Evolutionary conservation across 805 yeast species (phyloP).

Genomic region (Cyberlindnera misumaiensis): DNA sequence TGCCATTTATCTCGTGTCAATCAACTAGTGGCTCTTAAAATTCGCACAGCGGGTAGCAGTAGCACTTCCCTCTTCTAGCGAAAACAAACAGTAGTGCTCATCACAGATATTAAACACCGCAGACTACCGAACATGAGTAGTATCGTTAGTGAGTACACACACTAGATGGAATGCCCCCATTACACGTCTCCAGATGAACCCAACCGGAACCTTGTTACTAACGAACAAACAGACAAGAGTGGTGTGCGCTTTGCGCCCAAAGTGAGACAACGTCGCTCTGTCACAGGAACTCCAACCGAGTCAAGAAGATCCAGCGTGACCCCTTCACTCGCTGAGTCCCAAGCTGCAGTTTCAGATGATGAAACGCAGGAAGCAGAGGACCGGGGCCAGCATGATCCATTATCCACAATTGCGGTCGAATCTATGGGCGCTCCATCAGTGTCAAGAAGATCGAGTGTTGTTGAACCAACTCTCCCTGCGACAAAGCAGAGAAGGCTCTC

Average conservation of each 20-base stretch:
- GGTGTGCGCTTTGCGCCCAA: conserved; percentile 66
- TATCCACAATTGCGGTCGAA: not conserved
- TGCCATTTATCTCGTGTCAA: no score
- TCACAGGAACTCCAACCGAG: conserved; percentile 19
- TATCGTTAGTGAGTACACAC: conserved; percentile 31
- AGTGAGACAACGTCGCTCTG: conserved; percentile 34
- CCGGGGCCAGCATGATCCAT: not conserved
- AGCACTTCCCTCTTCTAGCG: no score
- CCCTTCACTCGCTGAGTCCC: conserved; percentile 12
- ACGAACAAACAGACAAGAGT: conserved; percentile 32
- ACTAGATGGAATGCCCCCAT: no score
- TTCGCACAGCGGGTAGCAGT: no score
- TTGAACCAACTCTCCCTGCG: conserved; percentile 12
- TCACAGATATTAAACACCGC: not conserved
- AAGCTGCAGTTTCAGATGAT: conserved; percentile 12
- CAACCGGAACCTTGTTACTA: not conserved
- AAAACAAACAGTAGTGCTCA: no score
- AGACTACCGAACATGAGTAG: conserved; percentile 33
- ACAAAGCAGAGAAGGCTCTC: conserved; percentile 33
- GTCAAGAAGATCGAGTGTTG: conserved; percentile 14
- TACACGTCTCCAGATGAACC: no score
- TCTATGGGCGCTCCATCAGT: not conserved
- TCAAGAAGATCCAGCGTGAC: conserved; percentile 21
- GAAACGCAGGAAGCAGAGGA: conserved; percentile 7
- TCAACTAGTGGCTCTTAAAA: no score